These are phyloP conservation scores for Quillaja saponaria DNA, from an alignment of 306 rosid species.

Conservation along the genomic window DNA sequence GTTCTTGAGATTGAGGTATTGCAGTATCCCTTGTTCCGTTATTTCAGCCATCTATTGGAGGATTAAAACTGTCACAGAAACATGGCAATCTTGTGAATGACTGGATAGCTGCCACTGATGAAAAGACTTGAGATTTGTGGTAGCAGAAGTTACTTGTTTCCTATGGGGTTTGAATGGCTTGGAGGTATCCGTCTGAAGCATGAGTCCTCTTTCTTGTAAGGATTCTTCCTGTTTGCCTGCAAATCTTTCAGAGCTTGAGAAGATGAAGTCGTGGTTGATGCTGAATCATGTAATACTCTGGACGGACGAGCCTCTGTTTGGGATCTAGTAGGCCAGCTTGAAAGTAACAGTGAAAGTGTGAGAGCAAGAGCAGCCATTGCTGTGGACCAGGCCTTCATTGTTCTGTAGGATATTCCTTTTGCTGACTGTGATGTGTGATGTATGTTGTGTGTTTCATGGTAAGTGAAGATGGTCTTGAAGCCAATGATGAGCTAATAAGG, in stretches of 20 bases:
- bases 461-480: constrained; percentile 29
- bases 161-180: constrained; percentile 59
- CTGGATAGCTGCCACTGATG: constrained; percentile 24
- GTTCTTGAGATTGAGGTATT: constrained; percentile 20
- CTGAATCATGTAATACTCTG: constrained; percentile 29
- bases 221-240: constrained; percentile 39
- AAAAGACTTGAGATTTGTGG: constrained; percentile 34
- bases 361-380: constrained; percentile 52
- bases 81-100: constrained; percentile 27
- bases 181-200: constrained; percentile 64
- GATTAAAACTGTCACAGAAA: constrained; percentile 52
- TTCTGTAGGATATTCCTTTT: constrained; percentile 23
- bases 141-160: constrained; percentile 59
- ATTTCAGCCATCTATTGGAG: constrained; percentile 46
- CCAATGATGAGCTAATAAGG: constrained; percentile 20
- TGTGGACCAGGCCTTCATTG: constrained; percentile 56
- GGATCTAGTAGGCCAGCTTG: constrained; percentile 33
- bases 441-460: constrained; percentile 27
- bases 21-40: constrained; percentile 24
- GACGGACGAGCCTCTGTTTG: constrained; percentile 34
- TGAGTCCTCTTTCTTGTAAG: constrained; percentile 44
- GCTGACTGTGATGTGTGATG: background rate
- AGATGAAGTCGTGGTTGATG: constrained; percentile 36
- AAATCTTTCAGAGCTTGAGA: constrained; percentile 37
- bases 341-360: constrained; percentile 40